These are phyloP conservation scores for Simplicillium aogashimaense DNA, from an alignment of 2,329 filamentous ascomycete genomes.

Conservation along the genomic window DNA sequence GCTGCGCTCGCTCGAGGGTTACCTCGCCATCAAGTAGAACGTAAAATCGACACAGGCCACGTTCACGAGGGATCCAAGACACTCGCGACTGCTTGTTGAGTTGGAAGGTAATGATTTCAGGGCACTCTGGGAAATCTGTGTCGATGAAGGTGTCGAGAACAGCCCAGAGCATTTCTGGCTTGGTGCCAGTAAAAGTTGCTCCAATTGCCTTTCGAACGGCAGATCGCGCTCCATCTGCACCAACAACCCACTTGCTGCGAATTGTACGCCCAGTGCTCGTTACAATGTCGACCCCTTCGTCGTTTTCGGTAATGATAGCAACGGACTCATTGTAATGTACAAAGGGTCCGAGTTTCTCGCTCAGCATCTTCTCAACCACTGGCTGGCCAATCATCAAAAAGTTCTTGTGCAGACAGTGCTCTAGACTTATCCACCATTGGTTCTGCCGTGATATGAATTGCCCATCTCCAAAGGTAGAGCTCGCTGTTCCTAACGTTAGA, in stretches of 20 bases:
- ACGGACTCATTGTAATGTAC: slow-evolving; percentile 29
- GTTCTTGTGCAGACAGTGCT: slow-evolving; percentile 34
- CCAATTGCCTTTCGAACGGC: slow-evolving; percentile 29
- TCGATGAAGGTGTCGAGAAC: slow-evolving; percentile 38
- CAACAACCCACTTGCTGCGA: slow-evolving; percentile 32
- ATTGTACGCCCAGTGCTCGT: slow-evolving; percentile 22
- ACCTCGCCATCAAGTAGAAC: slow-evolving; percentile 35
- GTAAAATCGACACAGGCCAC: slow-evolving; percentile 36
- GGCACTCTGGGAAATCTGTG: slow-evolving; percentile 34
- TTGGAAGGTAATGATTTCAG: slow-evolving; percentile 38
- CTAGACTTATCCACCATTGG: slow-evolving; percentile 35
- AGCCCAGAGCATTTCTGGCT: slow-evolving; percentile 39
- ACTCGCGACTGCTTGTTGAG: slow-evolving; percentile 33
- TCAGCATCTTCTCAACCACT: slow-evolving; percentile 29
- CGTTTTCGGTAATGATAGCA: slow-evolving; percentile 43
- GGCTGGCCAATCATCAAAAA: slow-evolving; percentile 41
- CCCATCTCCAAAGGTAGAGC: slow-evolving; percentile 34
- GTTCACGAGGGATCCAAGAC: slow-evolving; percentile 37
- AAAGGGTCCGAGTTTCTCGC: slow-evolving; percentile 18
- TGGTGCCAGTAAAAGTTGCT: slow-evolving; percentile 32
- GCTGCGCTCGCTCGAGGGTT: slow-evolving; percentile 25
- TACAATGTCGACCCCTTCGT: slow-evolving; percentile 31
- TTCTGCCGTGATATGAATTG: slow-evolving; percentile 36
- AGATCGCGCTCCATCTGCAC: slow-evolving; percentile 42
- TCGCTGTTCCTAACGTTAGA: slow-evolving; percentile 19